Evolutionary conservation across 2,329 filamentous ascomycete species (phyloP).

Genomic region (Stagonosporopsis chrysanthemi): DNA sequence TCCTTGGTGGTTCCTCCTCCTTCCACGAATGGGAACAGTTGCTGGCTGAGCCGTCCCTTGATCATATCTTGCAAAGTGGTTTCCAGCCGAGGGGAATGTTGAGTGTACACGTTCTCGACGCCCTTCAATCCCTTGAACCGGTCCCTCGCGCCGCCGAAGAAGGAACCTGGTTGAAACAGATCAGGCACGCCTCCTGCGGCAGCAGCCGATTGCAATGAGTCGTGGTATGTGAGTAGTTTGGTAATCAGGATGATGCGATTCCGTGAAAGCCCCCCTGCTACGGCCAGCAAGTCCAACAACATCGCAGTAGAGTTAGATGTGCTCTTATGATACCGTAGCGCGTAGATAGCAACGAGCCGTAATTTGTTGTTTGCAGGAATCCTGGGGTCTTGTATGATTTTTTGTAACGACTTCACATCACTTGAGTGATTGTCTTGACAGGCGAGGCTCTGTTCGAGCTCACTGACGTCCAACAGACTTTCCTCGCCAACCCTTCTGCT

Average conservation of each 20-base stretch:
- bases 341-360: constrained; percentile 90
- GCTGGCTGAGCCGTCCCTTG: constrained; percentile 85
- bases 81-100: constrained; percentile 90
- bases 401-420: constrained; percentile 92
- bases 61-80: constrained; percentile 89
- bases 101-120: constrained; percentile 98
- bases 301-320: constrained; percentile 83
- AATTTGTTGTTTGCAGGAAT: constrained; percentile 86
- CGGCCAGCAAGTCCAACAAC: constrained; percentile 83
- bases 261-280: constrained; percentile 80
- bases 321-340: constrained; percentile 87
- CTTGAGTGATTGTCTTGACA: constrained; percentile 94
- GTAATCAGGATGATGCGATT: constrained; percentile 80
- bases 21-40: constrained; percentile 93
- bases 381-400: constrained; percentile 78
- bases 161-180: constrained; percentile 85
- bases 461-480: constrained; percentile 91
- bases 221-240: constrained; percentile 84
- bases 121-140: constrained; percentile 95
- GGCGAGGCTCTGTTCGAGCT: constrained; percentile 93
- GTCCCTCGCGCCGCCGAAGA: constrained; percentile 87
- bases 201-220: constrained; percentile 77
- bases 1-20: constrained; percentile 85
- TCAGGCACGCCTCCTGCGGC: constrained; percentile 85
- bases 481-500: constrained; percentile 87